Percentiles rank a stretch among this genome's conserved stretches.
phyloP scores from a whole-genome alignment of 2,329 filamentous ascomycete species.

The Stagonosporopsis tanaceti region DNA sequence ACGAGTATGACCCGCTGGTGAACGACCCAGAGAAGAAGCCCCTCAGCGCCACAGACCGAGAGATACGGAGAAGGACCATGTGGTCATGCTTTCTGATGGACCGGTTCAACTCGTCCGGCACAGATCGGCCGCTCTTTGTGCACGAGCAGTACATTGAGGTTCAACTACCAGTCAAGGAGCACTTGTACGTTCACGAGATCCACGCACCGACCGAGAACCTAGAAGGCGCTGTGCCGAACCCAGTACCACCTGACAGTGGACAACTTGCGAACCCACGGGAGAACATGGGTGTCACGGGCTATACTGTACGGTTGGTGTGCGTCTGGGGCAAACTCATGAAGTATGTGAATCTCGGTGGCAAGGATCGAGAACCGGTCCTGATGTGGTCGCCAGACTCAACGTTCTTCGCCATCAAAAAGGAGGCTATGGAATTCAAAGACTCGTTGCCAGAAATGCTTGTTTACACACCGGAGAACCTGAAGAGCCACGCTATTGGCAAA shows the following conservation, averaged over 20 bases:
- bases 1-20: conserved; percentile 80
- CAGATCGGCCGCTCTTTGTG: conserved; percentile 89
- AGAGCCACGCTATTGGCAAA: conserved; percentile 82
- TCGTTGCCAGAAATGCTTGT: conserved; percentile 74
- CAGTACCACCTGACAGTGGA: conserved; percentile 68
- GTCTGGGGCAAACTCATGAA: conserved; percentile 90
- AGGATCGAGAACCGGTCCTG: conserved; percentile 75
- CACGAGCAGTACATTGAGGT: conserved; percentile 89
- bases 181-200: conserved; percentile 89
- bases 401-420: conserved; percentile 73
- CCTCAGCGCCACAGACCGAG: conserved; percentile 88
- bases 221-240: conserved; percentile 72
- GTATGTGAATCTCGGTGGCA: conserved; percentile 90
- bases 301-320: conserved; percentile 83
- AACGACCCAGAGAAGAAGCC: conserved; percentile 67
- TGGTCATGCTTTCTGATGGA: conserved; percentile 99
- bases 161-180: conserved; percentile 89
- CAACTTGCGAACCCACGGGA: conserved; percentile 72
- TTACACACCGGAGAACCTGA: conserved; percentile 83
- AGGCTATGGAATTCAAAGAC: conserved; percentile 74
- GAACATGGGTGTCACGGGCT: conserved; percentile 95
- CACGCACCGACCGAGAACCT: conserved; percentile 86
- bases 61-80: conserved; percentile 93
- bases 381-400: conserved; percentile 86
- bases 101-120: conserved; percentile 94